These are phyloP conservation scores for Cladophialophora yegresii DNA, from an alignment of 2,329 filamentous ascomycete genomes.

Conservation along the genomic window DNA sequence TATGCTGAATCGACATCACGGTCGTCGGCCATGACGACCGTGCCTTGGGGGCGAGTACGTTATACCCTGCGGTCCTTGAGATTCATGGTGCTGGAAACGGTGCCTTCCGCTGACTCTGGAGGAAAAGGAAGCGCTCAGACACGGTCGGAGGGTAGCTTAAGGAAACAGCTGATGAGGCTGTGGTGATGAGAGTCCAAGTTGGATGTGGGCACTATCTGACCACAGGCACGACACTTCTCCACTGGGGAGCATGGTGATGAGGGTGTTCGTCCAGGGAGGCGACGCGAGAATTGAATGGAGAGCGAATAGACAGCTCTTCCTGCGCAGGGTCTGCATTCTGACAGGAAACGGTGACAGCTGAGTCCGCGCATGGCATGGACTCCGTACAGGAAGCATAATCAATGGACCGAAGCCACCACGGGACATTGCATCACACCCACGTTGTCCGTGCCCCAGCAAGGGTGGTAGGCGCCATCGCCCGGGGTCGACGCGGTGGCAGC, in stretches of 20 bases:
- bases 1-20: conserved; percentile 29
- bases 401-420: neutral
- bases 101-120: neutral
- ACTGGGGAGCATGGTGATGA: neutral
- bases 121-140: no score
- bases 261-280: neutral
- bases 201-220: neutral
- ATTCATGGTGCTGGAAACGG: neutral
- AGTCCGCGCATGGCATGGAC: neutral
- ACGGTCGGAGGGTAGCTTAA: neutral
- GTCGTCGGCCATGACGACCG: conserved; percentile 15
- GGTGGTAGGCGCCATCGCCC: neutral
- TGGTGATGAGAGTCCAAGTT: neutral
- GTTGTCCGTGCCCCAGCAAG: neutral
- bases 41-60: neutral
- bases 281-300: neutral
- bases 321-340: neutral
- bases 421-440: neutral
- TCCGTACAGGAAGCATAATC: no score
- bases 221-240: neutral
- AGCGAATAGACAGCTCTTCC: neutral
- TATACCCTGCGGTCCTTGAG: neutral
- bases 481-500: neutral
- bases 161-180: neutral
- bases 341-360: neutral